Evolutionary conservation across 1,139 yeast genomes (phyloP).

Genomic region (Sugiyamaella pinicola): DNA sequence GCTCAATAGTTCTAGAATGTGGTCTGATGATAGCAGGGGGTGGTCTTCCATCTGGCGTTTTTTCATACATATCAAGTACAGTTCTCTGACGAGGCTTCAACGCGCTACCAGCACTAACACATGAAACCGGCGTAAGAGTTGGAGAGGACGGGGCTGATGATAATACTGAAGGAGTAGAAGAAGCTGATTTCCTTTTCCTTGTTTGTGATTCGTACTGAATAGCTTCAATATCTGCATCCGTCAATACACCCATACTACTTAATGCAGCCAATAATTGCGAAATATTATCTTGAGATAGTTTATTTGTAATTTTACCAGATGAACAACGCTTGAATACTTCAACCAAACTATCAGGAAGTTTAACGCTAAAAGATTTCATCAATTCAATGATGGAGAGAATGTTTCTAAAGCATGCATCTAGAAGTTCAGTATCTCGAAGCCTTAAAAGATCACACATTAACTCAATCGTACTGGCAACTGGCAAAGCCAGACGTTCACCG

Average conservation of each 20-base stretch:
- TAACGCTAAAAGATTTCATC: slow-evolving; percentile 38
- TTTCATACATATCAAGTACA: slow-evolving; percentile 28
- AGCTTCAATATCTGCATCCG: slow-evolving; percentile 29
- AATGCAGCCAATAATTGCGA: slow-evolving; percentile 32
- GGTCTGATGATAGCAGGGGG: slow-evolving; percentile 18
- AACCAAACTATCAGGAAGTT: slow-evolving; percentile 33
- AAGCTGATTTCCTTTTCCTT: slow-evolving; percentile 22
- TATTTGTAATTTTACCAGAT: slow-evolving; percentile 31
- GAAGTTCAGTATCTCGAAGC: slow-evolving; percentile 72
- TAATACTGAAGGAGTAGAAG: slow-evolving; percentile 15
- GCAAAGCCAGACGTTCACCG: slow-evolving; percentile 34
- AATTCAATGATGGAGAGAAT: slow-evolving; percentile 50
- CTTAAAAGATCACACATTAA: slow-evolving; percentile 76
- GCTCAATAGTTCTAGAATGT: slow-evolving; percentile 15
- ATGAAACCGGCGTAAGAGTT: not conserved
- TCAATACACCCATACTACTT: slow-evolving; percentile 18
- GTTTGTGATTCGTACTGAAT: slow-evolving; percentile 19
- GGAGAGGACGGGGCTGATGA: slow-evolving; percentile 13
- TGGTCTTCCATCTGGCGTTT: slow-evolving; percentile 25
- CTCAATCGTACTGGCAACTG: slow-evolving; percentile 36
- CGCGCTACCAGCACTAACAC: not conserved
- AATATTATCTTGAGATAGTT: slow-evolving; percentile 32
- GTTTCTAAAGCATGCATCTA: slow-evolving; percentile 72
- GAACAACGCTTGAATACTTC: slow-evolving; percentile 33
- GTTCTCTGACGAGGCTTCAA: slow-evolving; percentile 30